phyloP scores from a whole-genome alignment of 1,139 yeast genomes.

The Diutina pseudorugosa region DNA sequence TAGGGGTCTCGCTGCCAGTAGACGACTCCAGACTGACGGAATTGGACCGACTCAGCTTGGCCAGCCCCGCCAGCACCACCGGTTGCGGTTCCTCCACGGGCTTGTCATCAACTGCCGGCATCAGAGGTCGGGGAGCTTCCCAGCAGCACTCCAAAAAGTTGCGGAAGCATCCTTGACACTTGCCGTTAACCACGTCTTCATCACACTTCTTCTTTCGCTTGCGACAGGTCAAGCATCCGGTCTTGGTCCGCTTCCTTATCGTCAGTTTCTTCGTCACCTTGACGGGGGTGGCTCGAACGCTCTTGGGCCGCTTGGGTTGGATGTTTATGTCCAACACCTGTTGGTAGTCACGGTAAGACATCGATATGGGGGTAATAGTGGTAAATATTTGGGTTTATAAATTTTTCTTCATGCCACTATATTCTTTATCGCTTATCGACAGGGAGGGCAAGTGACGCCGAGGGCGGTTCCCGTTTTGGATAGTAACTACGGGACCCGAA shows the following conservation, averaged over 20 bases:
- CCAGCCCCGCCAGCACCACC: neutral
- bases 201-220: constrained; percentile 4
- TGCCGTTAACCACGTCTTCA: neutral
- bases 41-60: neutral
- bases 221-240: constrained; percentile 4
- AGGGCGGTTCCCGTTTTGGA: neutral
- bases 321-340: constrained; percentile 1
- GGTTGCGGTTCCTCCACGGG: neutral
- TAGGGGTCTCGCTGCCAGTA: neutral
- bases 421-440: neutral
- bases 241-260: constrained; percentile 3
- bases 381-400: neutral
- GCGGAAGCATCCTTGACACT: constrained; percentile 2
- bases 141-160: constrained; percentile 4
- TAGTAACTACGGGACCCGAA: neutral
- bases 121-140: neutral
- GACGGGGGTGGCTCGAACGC: neutral
- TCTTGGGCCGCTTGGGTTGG: neutral
- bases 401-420: neutral
- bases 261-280: constrained; percentile 1
- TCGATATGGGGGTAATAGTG: neutral
- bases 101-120: neutral
- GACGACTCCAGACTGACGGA: neutral
- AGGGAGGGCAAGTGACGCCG: constrained; percentile 1
- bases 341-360: constrained; percentile 3